Percentiles rank a stretch among this genome's conserved stretches.
phyloP scores from a whole-genome alignment of 106 monocot species.

The Apostasia shenzhenica region DNA sequence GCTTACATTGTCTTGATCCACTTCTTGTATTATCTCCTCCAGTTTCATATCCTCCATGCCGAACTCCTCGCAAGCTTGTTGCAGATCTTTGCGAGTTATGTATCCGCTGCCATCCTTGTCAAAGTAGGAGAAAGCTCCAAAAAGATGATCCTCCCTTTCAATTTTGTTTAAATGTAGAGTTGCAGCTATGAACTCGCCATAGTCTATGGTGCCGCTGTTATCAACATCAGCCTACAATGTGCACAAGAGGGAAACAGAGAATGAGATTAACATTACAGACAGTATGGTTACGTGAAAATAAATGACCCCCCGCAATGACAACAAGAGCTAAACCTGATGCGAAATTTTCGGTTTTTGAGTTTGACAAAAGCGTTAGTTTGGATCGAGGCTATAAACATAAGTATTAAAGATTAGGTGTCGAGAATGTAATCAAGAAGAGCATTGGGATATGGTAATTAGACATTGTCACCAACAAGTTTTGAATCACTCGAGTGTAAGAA shows the following conservation, averaged over 20 bases:
- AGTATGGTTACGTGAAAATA: too few relatives aligned
- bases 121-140: constrained; percentile 48
- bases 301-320: too few relatives aligned
- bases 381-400: too few relatives aligned
- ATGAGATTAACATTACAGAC: background rate
- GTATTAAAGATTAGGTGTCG: too few relatives aligned
- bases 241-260: background rate
- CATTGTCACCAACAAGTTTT: too few relatives aligned
- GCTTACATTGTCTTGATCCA: constrained; percentile 53
- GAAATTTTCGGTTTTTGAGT: too few relatives aligned
- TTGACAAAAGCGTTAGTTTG: too few relatives aligned
- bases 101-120: constrained; percentile 57
- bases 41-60: constrained; percentile 33
- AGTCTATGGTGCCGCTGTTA: constrained; percentile 54
- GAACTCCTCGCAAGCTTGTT: constrained; percentile 51
- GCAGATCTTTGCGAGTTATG: constrained; percentile 48
- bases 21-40: constrained; percentile 49
- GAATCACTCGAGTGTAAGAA: too few relatives aligned
- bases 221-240: constrained; percentile 44
- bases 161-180: constrained; percentile 34
- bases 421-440: too few relatives aligned
- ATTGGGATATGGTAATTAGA: too few relatives aligned
- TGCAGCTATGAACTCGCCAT: constrained; percentile 51
- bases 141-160: constrained; percentile 27
- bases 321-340: too few relatives aligned